phyloP scores from a whole-genome alignment of 176 grass and related monocot species.

The maize (Zea mays) region DNA sequence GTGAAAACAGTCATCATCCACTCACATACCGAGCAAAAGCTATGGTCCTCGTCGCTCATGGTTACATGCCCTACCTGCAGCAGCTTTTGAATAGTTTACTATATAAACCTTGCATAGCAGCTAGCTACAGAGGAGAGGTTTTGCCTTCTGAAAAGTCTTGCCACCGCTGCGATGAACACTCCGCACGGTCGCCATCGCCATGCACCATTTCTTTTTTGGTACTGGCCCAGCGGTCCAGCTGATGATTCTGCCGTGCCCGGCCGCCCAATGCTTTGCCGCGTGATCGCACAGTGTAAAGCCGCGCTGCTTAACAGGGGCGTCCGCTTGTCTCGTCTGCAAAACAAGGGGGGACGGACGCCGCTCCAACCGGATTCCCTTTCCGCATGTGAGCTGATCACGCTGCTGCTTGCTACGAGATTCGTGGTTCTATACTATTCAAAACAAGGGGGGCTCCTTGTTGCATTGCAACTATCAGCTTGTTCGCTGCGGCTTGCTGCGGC shows the following conservation, averaged over 20 bases:
- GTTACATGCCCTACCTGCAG: background rate
- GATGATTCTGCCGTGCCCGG: background rate
- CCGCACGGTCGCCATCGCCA: conserved; percentile 7
- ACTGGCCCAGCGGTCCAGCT: background rate
- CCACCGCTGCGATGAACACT: background rate
- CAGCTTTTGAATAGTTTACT: conserved; percentile 15
- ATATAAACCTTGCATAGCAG: background rate
- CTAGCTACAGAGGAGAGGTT: background rate
- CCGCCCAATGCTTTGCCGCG: background rate
- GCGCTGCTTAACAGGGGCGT: conserved; percentile 33
- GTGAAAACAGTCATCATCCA: background rate
- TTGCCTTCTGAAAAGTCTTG: conserved; percentile 6
- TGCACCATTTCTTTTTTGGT: background rate
- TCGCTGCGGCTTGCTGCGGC: no score
- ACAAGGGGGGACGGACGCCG: conserved; percentile 19
- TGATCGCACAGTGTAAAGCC: conserved; percentile 38
- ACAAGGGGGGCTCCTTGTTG: no score
- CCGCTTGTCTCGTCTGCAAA: conserved; percentile 46
- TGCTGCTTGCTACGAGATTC: background rate
- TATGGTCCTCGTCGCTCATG: background rate
- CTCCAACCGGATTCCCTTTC: conserved; percentile 16
- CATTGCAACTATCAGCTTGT: no score
- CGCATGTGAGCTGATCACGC: conserved; percentile 37
- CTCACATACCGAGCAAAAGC: background rate
- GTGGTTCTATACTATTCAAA: no score